phyloP scores from a whole-genome alignment of 176 grass and related monocot species.

The Panicum miliaceum region DNA sequence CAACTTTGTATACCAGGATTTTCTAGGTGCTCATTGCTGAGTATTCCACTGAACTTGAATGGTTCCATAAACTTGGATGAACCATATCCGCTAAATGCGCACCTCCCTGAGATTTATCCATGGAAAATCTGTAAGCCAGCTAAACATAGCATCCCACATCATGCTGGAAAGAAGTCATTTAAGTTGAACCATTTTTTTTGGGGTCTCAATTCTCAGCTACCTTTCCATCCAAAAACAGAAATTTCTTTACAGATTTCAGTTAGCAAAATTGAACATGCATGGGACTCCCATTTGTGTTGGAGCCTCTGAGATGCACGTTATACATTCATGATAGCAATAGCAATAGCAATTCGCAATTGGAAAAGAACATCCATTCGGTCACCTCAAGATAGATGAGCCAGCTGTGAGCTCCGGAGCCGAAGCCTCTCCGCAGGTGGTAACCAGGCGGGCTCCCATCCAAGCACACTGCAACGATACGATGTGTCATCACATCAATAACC shows the following conservation, averaged over 20 bases:
- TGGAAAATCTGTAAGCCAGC: not conserved
- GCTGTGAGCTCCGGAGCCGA: slow-evolving; percentile 53
- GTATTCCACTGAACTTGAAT: slow-evolving; percentile 55
- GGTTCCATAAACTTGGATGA: slow-evolving; percentile 64
- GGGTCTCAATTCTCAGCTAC: not conserved
- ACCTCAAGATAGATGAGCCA: slow-evolving; percentile 86
- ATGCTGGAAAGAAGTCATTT: not conserved
- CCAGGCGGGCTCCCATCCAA: slow-evolving; percentile 78
- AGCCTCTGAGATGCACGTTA: not conserved
- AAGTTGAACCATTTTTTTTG: not conserved
- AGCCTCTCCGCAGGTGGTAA: slow-evolving; percentile 84
- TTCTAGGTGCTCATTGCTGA: slow-evolving; percentile 53
- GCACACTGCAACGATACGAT: slow-evolving; percentile 54
- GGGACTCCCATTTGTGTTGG: not conserved
- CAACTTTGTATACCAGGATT: slow-evolving; percentile 64
- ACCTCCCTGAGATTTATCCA: slow-evolving; percentile 58
- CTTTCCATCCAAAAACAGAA: not conserved
- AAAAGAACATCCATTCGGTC: not conserved
- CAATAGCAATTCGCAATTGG: not conserved
- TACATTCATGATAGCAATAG: not conserved
- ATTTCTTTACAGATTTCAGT: not conserved
- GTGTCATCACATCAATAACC: not conserved
- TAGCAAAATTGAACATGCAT: not conserved
- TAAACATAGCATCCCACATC: not conserved
- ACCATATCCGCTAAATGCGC: slow-evolving; percentile 36